Conservation (phyloP, 2,329 filamentous ascomycete genomes). For the Apiospora koreana region DNA sequence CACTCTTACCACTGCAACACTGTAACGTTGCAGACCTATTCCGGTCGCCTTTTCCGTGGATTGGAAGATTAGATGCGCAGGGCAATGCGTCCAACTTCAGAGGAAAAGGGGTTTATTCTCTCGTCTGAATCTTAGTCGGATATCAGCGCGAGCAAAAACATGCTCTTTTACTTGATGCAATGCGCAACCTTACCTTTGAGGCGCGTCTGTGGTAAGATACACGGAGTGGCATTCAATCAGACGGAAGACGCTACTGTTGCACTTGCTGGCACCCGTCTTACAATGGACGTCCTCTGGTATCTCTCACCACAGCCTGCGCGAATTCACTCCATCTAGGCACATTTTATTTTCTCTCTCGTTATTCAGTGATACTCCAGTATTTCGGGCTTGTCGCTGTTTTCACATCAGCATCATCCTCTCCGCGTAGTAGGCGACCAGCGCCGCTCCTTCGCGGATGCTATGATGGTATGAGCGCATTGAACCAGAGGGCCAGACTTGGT, state of each 20-base stretch:
- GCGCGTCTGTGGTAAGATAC: not conserved
- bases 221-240: not conserved
- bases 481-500: not conserved
- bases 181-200: not conserved
- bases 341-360: not conserved
- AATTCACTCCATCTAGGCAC: fast-evolving
- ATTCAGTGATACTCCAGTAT: not conserved
- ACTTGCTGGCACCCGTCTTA: not conserved
- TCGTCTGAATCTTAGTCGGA: not conserved
- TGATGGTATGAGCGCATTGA: not conserved
- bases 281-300: not conserved
- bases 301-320: not conserved
- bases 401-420: not conserved
- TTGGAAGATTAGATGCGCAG: too few species aligned
- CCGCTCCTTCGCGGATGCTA: not conserved
- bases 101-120: not conserved
- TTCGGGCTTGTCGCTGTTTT: not conserved
- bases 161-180: not conserved
- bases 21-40: not conserved
- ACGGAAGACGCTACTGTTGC: not conserved
- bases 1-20: not conserved
- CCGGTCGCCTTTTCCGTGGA: not conserved
- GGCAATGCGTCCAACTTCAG: not conserved
- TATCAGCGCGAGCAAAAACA: not conserved
- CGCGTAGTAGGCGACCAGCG: not conserved